Conservation (phyloP, 306 rosid genomes). For the Glycine latifolia region DNA sequence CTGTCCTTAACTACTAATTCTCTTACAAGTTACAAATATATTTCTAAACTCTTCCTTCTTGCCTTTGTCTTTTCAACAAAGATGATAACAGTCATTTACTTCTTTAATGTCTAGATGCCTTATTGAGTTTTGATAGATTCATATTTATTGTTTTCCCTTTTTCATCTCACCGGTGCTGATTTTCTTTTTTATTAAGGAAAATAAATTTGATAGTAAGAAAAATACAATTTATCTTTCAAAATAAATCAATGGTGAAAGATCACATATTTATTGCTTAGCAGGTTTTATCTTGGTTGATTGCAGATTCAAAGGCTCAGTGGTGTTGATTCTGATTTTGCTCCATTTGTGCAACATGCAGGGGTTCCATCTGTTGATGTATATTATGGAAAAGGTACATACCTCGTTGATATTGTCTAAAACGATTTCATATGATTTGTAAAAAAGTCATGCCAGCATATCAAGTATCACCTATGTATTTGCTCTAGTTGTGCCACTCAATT, state of each 20-base stretch:
- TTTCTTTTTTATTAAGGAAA: neutral
- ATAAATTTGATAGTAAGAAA: neutral
- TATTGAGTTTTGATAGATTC: neutral
- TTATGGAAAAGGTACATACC: slow-evolving; percentile 68
- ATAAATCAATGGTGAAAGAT: neutral
- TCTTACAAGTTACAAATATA: neutral
- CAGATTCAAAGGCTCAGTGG: slow-evolving; percentile 70
- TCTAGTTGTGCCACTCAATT: neutral
- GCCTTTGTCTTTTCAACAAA: slow-evolving; percentile 12
- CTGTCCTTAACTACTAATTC: neutral
- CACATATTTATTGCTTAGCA: slow-evolving; percentile 6
- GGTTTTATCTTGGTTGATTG: slow-evolving; percentile 44
- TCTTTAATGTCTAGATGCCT: neutral
- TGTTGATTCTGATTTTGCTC: slow-evolving; percentile 73
- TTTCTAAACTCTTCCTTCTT: neutral
- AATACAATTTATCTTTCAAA: slow-evolving; percentile 14
- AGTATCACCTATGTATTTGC: slow-evolving; percentile 10
- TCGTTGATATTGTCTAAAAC: neutral
- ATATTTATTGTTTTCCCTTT: slow-evolving; percentile 21
- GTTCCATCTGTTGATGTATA: slow-evolving; percentile 70
- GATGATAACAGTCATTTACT: neutral
- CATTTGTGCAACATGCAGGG: slow-evolving; percentile 81
- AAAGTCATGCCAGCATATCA: neutral
- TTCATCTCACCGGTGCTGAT: neutral
- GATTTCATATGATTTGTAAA: neutral